Conservation (phyloP, 306 rosid species). For the Prunus armeniaca region DNA sequence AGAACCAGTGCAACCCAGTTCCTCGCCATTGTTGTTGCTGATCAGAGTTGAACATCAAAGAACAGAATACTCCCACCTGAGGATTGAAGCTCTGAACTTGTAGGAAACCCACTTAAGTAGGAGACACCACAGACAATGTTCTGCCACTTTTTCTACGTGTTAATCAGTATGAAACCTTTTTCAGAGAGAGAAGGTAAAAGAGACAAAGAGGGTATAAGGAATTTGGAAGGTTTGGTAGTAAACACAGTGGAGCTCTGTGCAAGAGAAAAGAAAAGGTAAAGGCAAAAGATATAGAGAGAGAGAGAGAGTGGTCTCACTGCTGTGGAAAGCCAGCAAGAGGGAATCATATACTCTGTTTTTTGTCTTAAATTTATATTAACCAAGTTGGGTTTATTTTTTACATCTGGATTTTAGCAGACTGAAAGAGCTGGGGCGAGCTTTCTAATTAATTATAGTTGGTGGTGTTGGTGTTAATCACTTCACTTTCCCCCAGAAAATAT, state of each 20-base stretch:
- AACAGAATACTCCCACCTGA: constrained; percentile 35
- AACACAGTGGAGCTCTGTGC: constrained; percentile 10
- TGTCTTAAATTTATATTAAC: constrained; percentile 9
- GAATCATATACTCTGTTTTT: constrained; percentile 35
- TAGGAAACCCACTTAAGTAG: constrained; percentile 33
- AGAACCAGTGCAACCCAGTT: constrained; percentile 40
- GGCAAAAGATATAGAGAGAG: constrained; percentile 14
- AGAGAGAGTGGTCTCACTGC: constrained; percentile 1
- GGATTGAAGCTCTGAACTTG: constrained; percentile 38
- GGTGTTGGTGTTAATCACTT: too few species aligned
- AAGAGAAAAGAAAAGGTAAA: constrained; percentile 22
- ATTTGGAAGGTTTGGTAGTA: constrained; percentile 29
- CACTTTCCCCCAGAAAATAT: too few species aligned
- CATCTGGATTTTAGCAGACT: constrained; percentile 8
- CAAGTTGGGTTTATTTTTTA: constrained; percentile 5
- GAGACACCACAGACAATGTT: constrained; percentile 35
- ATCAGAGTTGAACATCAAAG: constrained; percentile 19
- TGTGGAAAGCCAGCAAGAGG: constrained; percentile 17
- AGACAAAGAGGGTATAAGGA: constrained; percentile 30
- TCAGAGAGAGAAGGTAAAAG: constrained; percentile 30
- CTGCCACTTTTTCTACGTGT: constrained; percentile 30
- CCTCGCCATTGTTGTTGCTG: constrained; percentile 48
- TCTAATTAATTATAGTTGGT: too few species aligned
- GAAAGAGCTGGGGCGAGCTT: neutral
- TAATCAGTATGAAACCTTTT: constrained; percentile 32